Evolutionary conservation across 164 flowering plant species (phyloP), one percentile per base, ranked within the genome.

Genomic region (Taxillus chinensis): DNA sequence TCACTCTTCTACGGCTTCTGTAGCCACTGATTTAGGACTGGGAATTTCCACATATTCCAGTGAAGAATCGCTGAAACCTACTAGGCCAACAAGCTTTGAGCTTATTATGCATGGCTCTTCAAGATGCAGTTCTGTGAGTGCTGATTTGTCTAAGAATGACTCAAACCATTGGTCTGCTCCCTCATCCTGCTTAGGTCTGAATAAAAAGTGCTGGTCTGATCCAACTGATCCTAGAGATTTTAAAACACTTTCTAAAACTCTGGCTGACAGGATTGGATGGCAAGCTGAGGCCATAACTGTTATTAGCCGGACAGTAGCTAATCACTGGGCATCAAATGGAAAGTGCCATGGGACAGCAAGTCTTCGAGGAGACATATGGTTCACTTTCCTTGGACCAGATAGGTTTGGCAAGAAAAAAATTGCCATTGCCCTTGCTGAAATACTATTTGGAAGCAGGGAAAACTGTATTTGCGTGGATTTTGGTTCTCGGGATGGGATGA

Each of bases 371-470:
- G 93, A 83, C 64, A 62, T 82, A 58, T 95, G 99, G 97, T 67
- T 95, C 39, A 76, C 65, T 74, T 81, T 89, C 59, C 66, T 66
- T 8, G 99, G 97, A n/a, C 86, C 85, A 57, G 95, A 93, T 73
- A 66, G 74, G 67, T 65, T 74, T 60, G 81, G 80, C 8, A 87
- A 86, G 73, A 83, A 63, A 77, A 89, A 67, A 72, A 72, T 80
- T 49, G 96, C 91, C 13, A 45, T 71, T 60, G 87, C 95, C 16
- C 83, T 95, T 39, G 86, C 95, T 38, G 95, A 91, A 70, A 57
- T 80, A 56, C 16, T 86, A 10, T 86, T 69, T 73, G 85, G 89
- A 60, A 74, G 83, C 71, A 71, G 56, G 61, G 78, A 79, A 7
- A 77, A 72, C 53, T 45, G 86, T 10, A 74, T 90, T 10, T 64